These are phyloP conservation scores for Penicillium goetzii DNA, from an alignment of 495 filamentous ascomycete genomes.

Conservation along the genomic window DNA sequence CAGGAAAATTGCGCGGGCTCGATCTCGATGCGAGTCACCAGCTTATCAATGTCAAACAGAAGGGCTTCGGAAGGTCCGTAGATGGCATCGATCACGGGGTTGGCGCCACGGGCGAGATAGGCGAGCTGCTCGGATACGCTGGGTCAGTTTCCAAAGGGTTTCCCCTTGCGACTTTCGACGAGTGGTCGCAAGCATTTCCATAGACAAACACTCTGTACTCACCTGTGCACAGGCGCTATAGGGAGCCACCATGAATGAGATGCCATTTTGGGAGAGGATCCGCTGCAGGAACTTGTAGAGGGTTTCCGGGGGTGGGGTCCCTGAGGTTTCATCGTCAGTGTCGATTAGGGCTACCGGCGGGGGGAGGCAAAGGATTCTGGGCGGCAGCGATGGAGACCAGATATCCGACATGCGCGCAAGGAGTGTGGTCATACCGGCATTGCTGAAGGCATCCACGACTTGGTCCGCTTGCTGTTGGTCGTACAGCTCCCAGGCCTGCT, in stretches of 20 bases:
- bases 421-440: constrained; percentile 64
- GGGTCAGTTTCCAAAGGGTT: constrained; percentile 8
- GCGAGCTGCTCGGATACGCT: constrained; percentile 61
- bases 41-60: constrained; percentile 80
- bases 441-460: constrained; percentile 81
- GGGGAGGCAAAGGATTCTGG: neutral
- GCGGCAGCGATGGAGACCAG: constrained; percentile 10
- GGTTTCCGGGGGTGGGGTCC: constrained; percentile 59
- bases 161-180: neutral
- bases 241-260: constrained; percentile 85
- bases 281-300: constrained; percentile 76
- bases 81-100: constrained; percentile 72
- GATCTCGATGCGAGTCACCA: constrained; percentile 80
- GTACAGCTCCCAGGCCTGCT: constrained; percentile 83
- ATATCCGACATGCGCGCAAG: constrained; percentile 4
- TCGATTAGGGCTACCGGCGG: constrained; percentile 6
- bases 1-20: constrained; percentile 66
- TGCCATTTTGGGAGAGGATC: constrained; percentile 66
- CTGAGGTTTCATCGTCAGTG: constrained; percentile 39
- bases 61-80: constrained; percentile 87
- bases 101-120: constrained; percentile 73
- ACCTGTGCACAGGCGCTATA: constrained; percentile 92
- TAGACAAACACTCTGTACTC: constrained; percentile 14
- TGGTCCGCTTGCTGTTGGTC: constrained; percentile 74
- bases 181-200: neutral